Percentiles rank a stretch among this genome's conserved stretches.
phyloP scores from a whole-genome alignment of 306 rosid genomes.

The Parietaria judaica region DNA sequence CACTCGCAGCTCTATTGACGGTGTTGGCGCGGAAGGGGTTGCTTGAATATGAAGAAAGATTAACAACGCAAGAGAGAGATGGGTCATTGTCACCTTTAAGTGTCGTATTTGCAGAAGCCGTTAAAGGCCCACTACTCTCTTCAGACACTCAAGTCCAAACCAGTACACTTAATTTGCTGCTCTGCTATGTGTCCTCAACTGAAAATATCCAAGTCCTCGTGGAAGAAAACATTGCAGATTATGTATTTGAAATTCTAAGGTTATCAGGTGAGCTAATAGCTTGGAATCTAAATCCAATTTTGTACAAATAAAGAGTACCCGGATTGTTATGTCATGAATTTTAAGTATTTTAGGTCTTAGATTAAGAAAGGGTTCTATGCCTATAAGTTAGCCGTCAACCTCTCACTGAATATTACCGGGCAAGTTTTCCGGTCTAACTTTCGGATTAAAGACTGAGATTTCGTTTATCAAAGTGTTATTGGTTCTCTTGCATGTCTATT shows the following conservation, averaged over 20 bases:
- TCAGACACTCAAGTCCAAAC: conserved; percentile 70
- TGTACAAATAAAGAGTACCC: too few species aligned
- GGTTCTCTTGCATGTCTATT: too few species aligned
- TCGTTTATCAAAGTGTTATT: too few species aligned
- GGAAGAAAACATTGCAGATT: conserved; percentile 89
- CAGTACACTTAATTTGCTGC: conserved; percentile 56
- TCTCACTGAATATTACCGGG: too few species aligned
- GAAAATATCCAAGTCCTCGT: conserved; percentile 60
- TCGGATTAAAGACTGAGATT: too few species aligned
- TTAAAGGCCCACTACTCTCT: conserved; percentile 87
- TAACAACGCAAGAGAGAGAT: conserved; percentile 4
- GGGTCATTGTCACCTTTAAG: conserved; percentile 28
- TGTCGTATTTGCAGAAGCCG: conserved; percentile 72
- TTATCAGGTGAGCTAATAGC: conserved; percentile 63
- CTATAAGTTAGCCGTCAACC: too few species aligned
- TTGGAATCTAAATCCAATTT: background rate
- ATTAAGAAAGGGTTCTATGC: too few species aligned
- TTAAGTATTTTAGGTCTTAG: too few species aligned
- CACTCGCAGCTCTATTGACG: conserved; percentile 60
- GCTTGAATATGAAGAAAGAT: conserved; percentile 17
- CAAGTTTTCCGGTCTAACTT: too few species aligned
- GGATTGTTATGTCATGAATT: too few species aligned
- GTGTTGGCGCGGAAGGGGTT: conserved; percentile 63
- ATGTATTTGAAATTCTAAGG: conserved; percentile 82
- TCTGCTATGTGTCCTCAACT: conserved; percentile 59